Evolutionary conservation across 345 rosid genomes (phyloP), one percentile per base, ranked within the genome.

Genomic region (Salix koriyanagi): DNA sequence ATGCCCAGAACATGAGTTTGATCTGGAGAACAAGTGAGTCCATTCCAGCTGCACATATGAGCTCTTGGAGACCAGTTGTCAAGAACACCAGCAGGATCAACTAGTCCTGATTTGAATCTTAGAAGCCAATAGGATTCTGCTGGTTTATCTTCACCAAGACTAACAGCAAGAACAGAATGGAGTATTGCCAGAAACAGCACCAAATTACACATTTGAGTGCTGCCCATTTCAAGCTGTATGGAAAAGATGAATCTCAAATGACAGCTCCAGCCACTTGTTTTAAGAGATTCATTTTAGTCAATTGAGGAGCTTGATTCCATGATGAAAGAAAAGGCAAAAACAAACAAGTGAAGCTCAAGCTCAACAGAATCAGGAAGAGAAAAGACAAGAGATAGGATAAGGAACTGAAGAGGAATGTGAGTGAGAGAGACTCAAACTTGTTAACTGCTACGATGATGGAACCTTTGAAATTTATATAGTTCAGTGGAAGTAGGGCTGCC

Each of bases 11-110:
- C 84, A 25, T 64, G 79, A 32, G 70, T 73, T 69, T 77, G 82
- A 79, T 90, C 90, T 50, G 52, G 82, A 23, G 93, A 85, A 84
- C 98, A 92, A n/a, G 84, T 72, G 36, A 94, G 68, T 28, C 98
- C 92, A 65, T 80, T 79, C 97, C 97, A 94, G 75, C 80, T 86
- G 79, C 95, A 92, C 32, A 87, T 14, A 58, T 79, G 78, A 77
- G 78, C 77, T 75, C 65, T 67, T 30, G 65, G 60, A 54, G 92
- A 81, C 98, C 98, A 94, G 81, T 75, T 79, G 50, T 77, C 72
- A 7, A 94, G 90, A 83, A 76, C 76, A 26, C 88, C 88, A 18
- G 62, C 52, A 21, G 91, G 80, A 85, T 91, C 89, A 72, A 83
- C 83, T 7, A 91, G 77, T 65, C 82, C 86, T 30, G 87, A 83